Percentiles rank a stretch among this genome's conserved stretches.
phyloP scores from a whole-genome alignment of 805 yeast genomes.

The Yarrowia sp. region DNA sequence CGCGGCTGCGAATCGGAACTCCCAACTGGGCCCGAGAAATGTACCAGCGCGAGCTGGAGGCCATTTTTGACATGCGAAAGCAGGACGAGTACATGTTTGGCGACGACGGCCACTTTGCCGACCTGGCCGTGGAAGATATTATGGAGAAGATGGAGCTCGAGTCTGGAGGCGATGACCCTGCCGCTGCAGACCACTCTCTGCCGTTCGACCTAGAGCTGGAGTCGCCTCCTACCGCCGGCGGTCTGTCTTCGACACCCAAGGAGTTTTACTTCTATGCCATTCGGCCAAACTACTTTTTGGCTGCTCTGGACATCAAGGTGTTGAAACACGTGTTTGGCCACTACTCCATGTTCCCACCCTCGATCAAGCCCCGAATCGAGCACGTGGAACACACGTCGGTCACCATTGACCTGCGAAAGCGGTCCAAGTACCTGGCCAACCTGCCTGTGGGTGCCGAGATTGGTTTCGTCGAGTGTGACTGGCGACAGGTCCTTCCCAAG shows the following conservation, averaged over 20 bases:
- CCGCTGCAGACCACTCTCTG: neutral
- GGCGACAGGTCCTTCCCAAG: constrained; percentile 49
- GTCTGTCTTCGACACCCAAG: constrained; percentile 59
- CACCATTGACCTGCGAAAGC: constrained; percentile 55
- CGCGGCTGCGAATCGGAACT: constrained; percentile 70
- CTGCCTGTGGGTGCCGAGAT: constrained; percentile 81
- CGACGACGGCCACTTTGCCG: constrained; percentile 55
- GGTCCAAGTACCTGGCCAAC: constrained; percentile 72
- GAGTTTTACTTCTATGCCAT: constrained; percentile 43
- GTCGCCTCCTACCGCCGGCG: constrained; percentile 60
- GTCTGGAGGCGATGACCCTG: neutral
- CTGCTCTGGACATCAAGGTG: constrained; percentile 77
- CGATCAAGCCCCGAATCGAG: constrained; percentile 60
- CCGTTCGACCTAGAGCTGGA: constrained; percentile 40
- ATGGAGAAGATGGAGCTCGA: constrained; percentile 36
- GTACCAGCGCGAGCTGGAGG: constrained; percentile 56
- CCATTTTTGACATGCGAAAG: constrained; percentile 49
- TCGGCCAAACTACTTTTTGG: constrained; percentile 54
- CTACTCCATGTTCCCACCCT: constrained; percentile 66
- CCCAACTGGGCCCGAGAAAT: constrained; percentile 50
- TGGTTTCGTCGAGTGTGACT: constrained; percentile 80
- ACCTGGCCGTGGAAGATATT: constrained; percentile 55
- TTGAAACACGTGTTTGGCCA: constrained; percentile 58
- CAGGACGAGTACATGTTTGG: constrained; percentile 57
- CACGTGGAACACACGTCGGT: constrained; percentile 65